Evolutionary conservation across 1,139 yeast genomes (phyloP), one percentile per base, ranked within the genome.

Genomic region (Magnusiomyces fungicola): DNA sequence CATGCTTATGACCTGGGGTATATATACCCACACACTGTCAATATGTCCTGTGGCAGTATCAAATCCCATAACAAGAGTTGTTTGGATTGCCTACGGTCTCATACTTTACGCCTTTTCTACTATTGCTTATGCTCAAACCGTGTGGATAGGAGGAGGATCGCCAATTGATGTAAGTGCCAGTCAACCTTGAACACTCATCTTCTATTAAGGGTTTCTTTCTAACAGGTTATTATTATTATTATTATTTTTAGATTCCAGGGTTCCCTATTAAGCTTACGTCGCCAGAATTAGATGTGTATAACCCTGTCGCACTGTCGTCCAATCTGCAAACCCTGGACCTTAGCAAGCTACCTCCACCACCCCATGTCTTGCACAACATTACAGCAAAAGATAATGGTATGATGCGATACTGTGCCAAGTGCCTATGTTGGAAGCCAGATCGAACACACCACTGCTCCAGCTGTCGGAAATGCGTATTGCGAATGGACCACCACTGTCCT

Each of bases 351-450:
- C 27, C 41, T 3, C 38, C 73, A 16, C 76, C 78, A 0, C 67
- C 63, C 3, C 63, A 62, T 29, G 66, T 64, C 42, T 55, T 63
- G 50, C 55, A 59, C 42, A 60, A 67, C 40, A 68, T 71, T 42
- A 68, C 67, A 22, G 70, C 75, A 14, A 69, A 72, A 53, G 67
- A 68, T 37, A 66, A 71, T 60, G 80, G 77, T 54, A 69, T 71
- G 27, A 74, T 71, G 65, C 68, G 90, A 50, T 79, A 70, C 59
- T 86, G 97, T 64, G 70, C 71, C 49, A 85, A 82, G 57, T 92
- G 98, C 65, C 63, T 70, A 43, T 81, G 79, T 45, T 89, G 95
- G 94, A 92, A 92, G 63, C 98, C 98, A 0, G 97, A 92, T 63
- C 70, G 98, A 50, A 59, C 73, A 2, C 74, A 70, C 50, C 74